A percentile compares a stretch with the other conserved stretches of the same genome.
Conservation (phyloP, 768 basidiomycete genomes). For the Tylopilus balloui region DNA sequence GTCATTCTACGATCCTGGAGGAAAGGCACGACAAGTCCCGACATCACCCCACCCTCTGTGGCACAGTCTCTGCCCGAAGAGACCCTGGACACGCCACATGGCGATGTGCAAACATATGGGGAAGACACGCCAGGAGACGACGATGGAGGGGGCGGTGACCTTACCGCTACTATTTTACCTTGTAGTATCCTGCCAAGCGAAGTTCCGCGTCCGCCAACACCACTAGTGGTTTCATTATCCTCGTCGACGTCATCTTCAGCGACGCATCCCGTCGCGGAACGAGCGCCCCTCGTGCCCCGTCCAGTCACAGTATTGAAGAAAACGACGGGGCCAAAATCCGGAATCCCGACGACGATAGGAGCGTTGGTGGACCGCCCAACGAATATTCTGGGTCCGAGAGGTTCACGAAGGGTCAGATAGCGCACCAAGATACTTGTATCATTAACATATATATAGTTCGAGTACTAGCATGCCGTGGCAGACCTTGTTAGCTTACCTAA, state of each 20-base stretch:
- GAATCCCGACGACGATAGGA: conserved; percentile 20
- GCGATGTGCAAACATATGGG: conserved; percentile 16
- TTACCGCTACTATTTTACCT: conserved; percentile 19
- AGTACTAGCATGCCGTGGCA: too few species aligned
- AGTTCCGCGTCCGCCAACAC: conserved; percentile 17
- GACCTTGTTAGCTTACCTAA: conserved; percentile 24
- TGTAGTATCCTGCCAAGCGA: not conserved
- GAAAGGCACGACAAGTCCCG: conserved; percentile 30
- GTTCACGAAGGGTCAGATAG: conserved; percentile 29
- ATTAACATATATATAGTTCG: not conserved
- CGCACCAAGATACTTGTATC: conserved; percentile 7
- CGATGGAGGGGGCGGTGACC: conserved; percentile 14
- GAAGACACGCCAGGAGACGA: conserved; percentile 19
- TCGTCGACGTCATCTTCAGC: conserved; percentile 38
- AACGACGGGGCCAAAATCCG: conserved; percentile 15
- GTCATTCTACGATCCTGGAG: conserved; percentile 52
- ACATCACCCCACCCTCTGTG: conserved; percentile 38
- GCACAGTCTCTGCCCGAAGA: conserved; percentile 34
- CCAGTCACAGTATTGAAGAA: conserved; percentile 22
- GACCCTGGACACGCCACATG: conserved; percentile 16
- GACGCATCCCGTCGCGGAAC: conserved; percentile 23
- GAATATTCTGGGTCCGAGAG: conserved; percentile 32
- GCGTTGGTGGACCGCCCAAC: conserved; percentile 33
- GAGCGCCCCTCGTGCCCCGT: conserved; percentile 1
- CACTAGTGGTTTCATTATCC: conserved; percentile 31